These are phyloP conservation scores for Gnomoniopsis sp. DNA, from an alignment of 2,329 filamentous ascomycete genomes.

Conservation along the genomic window DNA sequence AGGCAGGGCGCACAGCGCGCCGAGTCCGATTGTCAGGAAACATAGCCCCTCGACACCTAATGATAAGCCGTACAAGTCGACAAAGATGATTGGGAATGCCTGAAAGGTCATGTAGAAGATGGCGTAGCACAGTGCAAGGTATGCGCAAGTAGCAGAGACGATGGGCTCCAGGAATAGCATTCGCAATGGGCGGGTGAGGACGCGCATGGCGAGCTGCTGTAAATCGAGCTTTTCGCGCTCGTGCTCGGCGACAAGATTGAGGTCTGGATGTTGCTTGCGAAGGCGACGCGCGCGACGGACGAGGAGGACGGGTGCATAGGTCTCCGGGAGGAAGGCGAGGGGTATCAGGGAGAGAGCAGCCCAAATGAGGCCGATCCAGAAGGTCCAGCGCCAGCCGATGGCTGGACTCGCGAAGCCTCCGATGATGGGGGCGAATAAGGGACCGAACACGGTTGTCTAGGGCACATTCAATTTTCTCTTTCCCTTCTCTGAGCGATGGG, in stretches of 20 bases:
- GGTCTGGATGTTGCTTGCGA: slow-evolving; percentile 51
- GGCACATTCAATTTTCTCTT: neutral
- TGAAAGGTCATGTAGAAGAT: slow-evolving; percentile 72
- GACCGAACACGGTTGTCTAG: slow-evolving; percentile 61
- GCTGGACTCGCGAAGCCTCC: slow-evolving; percentile 57
- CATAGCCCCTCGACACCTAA: slow-evolving; percentile 63
- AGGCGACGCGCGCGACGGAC: slow-evolving; percentile 53
- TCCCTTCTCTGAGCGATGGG: too few species aligned
- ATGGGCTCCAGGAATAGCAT: slow-evolving; percentile 74
- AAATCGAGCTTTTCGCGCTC: slow-evolving; percentile 60
- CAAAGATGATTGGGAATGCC: slow-evolving; percentile 70
- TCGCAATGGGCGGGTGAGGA: slow-evolving; percentile 66
- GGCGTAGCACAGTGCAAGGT: slow-evolving; percentile 67
- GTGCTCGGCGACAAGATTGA: slow-evolving; percentile 53
- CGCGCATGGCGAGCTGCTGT: slow-evolving; percentile 61
- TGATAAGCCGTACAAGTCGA: slow-evolving; percentile 58
- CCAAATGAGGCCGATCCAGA: slow-evolving; percentile 68
- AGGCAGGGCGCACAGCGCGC: slow-evolving; percentile 54
- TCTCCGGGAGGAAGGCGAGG: slow-evolving; percentile 63
- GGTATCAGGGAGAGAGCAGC: slow-evolving; percentile 59
- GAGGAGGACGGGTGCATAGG: slow-evolving; percentile 57
- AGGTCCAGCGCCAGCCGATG: slow-evolving; percentile 67
- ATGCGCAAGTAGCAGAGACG: slow-evolving; percentile 66
- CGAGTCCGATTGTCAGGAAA: slow-evolving; percentile 66
- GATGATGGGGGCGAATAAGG: slow-evolving; percentile 62